Conservation (phyloP, 148 eudicot species). For the Vaccinium vitisidaea region DNA sequence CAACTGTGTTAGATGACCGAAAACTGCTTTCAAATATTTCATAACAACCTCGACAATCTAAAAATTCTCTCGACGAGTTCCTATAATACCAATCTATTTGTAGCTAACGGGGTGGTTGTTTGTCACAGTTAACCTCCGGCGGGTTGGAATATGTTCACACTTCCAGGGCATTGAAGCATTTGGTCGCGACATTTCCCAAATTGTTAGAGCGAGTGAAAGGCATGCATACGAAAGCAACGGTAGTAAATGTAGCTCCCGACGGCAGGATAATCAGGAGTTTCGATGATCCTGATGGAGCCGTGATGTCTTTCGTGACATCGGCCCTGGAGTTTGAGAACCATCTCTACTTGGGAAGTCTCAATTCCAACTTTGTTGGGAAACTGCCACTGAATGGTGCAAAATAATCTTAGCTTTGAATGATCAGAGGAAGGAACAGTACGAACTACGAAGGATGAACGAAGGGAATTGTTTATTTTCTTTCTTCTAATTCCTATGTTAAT, state of each 20-base stretch:
- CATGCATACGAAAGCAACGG: conserved; percentile 42
- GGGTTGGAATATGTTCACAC: conserved; percentile 44
- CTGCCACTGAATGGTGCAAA: conserved; percentile 26
- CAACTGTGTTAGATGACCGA: not conserved
- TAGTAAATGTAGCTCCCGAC: conserved; percentile 51
- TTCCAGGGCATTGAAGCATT: conserved; percentile 42
- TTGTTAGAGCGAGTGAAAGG: conserved; percentile 25
- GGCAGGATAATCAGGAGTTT: conserved; percentile 53
- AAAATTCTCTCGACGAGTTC: not conserved
- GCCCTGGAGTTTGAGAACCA: conserved; percentile 67
- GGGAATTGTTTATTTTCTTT: too few species aligned
- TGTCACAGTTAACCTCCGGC: conserved; percentile 34
- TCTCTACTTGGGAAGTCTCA: conserved; percentile 71
- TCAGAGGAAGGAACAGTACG: not conserved
- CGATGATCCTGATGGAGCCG: conserved; percentile 64
- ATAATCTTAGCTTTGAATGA: too few species aligned
- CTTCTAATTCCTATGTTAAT: not conserved
- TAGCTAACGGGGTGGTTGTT: not conserved
- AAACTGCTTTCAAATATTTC: not conserved
- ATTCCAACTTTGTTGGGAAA: conserved; percentile 63
- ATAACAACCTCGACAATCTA: not conserved
- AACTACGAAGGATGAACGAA: not conserved
- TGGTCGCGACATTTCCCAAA: conserved; percentile 48
- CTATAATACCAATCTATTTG: not conserved
- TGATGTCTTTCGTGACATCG: conserved; percentile 66